Conservation (phyloP, 106 monocot genomes). For the Acanthochlamys bracteata region DNA sequence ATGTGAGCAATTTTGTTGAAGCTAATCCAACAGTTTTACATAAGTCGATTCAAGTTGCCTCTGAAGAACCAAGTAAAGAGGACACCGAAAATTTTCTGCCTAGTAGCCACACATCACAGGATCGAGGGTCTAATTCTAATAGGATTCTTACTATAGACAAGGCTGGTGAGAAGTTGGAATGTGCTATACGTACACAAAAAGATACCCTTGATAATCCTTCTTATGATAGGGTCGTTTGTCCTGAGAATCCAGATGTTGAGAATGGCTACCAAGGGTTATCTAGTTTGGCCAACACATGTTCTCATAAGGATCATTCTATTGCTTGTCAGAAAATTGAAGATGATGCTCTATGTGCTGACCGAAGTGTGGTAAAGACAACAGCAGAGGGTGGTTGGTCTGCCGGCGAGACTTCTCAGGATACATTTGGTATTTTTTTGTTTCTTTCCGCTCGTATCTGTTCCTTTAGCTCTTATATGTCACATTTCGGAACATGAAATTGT, state of each 20-base stretch:
- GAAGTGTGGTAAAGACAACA: slow-evolving; percentile 6
- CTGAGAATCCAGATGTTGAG: slow-evolving; percentile 8
- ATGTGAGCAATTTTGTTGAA: not conserved
- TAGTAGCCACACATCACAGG: not conserved
- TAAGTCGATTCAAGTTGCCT: slow-evolving; percentile 6
- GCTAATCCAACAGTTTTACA: not conserved
- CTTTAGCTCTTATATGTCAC: not conserved
- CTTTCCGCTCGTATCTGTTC: not conserved
- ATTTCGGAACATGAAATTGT: too few relatives aligned
- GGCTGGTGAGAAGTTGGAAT: slow-evolving; percentile 3
- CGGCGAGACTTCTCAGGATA: not conserved
- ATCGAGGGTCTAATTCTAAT: not conserved
- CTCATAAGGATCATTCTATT: slow-evolving; percentile 1
- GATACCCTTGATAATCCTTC: slow-evolving; percentile 5
- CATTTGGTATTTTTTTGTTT: slow-evolving; percentile 4
- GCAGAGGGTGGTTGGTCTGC: slow-evolving; percentile 9
- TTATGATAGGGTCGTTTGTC: slow-evolving; percentile 1
- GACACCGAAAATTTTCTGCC: not conserved
- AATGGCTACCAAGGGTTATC: not conserved
- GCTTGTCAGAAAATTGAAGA: slow-evolving; percentile 7
- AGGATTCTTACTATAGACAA: slow-evolving; percentile 13
- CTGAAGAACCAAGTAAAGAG: not conserved
- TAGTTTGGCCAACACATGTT: slow-evolving; percentile 1
- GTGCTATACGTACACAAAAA: not conserved
- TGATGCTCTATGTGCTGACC: slow-evolving; percentile 7